Conservation (phyloP, 306 rosid species). For the Lathyrus tuberosus region DNA sequence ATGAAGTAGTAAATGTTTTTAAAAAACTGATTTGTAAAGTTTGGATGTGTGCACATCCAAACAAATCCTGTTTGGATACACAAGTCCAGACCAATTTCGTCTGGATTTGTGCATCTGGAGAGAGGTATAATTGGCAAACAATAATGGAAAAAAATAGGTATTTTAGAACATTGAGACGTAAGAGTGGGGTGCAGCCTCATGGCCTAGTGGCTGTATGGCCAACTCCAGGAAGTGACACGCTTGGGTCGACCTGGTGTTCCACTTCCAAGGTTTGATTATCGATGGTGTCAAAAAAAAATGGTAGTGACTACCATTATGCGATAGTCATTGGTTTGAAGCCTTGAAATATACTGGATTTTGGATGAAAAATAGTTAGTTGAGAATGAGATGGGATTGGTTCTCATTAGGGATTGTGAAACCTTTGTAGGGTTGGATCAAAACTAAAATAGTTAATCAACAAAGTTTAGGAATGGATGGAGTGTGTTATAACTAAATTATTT, state of each 20-base stretch:
- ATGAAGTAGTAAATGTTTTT: background rate
- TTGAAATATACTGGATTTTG: background rate
- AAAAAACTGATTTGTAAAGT: background rate
- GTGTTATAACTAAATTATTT: background rate
- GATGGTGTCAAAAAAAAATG: background rate
- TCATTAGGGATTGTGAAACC: constrained; percentile 11
- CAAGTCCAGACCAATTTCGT: background rate
- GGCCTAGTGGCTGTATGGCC: background rate
- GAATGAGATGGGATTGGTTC: background rate
- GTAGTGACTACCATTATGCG: background rate
- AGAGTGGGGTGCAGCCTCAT: background rate
- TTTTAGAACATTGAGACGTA: background rate
- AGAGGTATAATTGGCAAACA: background rate
- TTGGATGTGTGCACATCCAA: background rate
- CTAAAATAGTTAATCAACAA: background rate
- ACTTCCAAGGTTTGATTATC: background rate
- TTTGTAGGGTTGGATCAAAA: background rate
- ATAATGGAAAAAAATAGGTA: background rate
- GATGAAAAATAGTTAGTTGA: background rate
- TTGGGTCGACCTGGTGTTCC: background rate
- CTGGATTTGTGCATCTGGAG: background rate
- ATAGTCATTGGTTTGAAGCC: background rate
- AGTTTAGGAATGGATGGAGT: background rate
- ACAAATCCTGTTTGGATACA: background rate
- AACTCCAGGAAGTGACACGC: background rate